A percentile compares a stretch with the other conserved stretches of the same genome.
phyloP scores from a whole-genome alignment of 768 basidiomycete genomes.

The Leucogyrophana mollusca region DNA sequence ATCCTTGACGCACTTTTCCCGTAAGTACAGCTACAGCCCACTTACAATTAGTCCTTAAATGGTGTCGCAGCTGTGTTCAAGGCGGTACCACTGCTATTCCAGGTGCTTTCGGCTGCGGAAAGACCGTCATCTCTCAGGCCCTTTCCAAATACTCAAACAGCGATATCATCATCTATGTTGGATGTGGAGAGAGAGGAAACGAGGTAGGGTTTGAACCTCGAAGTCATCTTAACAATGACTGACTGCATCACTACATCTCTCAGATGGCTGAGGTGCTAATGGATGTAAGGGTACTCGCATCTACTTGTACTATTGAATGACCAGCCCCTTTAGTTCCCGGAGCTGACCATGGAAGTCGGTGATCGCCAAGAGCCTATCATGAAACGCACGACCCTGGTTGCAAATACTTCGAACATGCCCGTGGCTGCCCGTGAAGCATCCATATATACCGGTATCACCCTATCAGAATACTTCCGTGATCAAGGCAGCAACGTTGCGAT shows the following conservation, averaged over 20 bases:
- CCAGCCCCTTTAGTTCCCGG: constrained; percentile 59
- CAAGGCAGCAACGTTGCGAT: constrained; percentile 97
- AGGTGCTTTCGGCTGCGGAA: constrained; percentile 98
- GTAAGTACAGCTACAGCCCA: constrained; percentile 44
- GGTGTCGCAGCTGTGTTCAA: constrained; percentile 74
- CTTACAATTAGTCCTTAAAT: constrained; percentile 1
- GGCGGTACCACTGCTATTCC: constrained; percentile 97
- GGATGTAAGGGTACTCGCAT: constrained; percentile 56
- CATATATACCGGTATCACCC: constrained; percentile 98
- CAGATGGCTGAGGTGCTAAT: constrained; percentile 98
- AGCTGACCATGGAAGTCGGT: constrained; percentile 88
- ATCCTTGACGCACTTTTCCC: constrained; percentile 97
- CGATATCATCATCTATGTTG: constrained; percentile 98
- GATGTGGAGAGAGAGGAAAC: constrained; percentile 98
- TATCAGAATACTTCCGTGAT: constrained; percentile 99
- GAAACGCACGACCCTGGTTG: constrained; percentile 98
- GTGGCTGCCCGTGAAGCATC: constrained; percentile 99
- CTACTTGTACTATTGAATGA: constrained; percentile 12
- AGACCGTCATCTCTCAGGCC: constrained; percentile 98
- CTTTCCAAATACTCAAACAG: constrained; percentile 99
- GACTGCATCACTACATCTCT: constrained; percentile 7
- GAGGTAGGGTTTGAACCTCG: constrained; percentile 54
- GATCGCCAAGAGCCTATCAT: constrained; percentile 98
- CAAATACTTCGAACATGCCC: constrained; percentile 99
- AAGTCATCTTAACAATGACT: neutral